Evolutionary conservation across 768 basidiomycete species (phyloP), one percentile per base, ranked within the genome.

Genomic region (Boletus subparvulus): DNA sequence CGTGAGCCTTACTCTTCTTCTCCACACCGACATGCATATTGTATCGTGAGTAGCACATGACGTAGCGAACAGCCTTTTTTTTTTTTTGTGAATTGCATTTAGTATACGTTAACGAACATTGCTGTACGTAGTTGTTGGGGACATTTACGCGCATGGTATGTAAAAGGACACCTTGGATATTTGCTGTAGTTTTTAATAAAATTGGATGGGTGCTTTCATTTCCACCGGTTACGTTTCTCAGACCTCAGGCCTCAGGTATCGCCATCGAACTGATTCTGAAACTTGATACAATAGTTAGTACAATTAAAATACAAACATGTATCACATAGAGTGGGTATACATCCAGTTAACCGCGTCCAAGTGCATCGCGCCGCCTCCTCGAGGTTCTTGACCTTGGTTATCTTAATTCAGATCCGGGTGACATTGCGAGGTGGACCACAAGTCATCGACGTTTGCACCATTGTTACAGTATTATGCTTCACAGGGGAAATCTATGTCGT

Each of bases 391-490:
- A 16, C 43, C 62, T 62, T 53, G 55, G 47, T 47, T 4, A 60
- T 59, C 56, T 67, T 52, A 68, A 49, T 69, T 67, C 67, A 69
- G 55, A 64, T 10, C 30, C 65, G 33, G 12, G 33, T 24, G 4
- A 7, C 30, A 47, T 48, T 26, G 42, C 30, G 10, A 28, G 33
- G 24, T 50, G 33, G 53, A 32, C 54, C 54, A 56, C 17, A 51
- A 28, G 52, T 39, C 35, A 52, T 58, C 43, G 60, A 56, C 46
- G 28, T 46, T 21, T 8, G 28, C 43, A 58, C 39, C 48, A 36
- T 43, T 40, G 43, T 39, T 47, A 54, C 28, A 48, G 47, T 32
- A 57, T 48, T 33, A 44, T 43, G n/a, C 66, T 66, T 67, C 61
- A 62, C 49, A 41, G 59, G 21, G 43, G 52, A 56, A 46, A 53